Percentiles rank a stretch among this genome's conserved stretches.
Conservation (phyloP, 2,329 filamentous ascomycete species). For the Fonsecaea multimorphosa region DNA sequence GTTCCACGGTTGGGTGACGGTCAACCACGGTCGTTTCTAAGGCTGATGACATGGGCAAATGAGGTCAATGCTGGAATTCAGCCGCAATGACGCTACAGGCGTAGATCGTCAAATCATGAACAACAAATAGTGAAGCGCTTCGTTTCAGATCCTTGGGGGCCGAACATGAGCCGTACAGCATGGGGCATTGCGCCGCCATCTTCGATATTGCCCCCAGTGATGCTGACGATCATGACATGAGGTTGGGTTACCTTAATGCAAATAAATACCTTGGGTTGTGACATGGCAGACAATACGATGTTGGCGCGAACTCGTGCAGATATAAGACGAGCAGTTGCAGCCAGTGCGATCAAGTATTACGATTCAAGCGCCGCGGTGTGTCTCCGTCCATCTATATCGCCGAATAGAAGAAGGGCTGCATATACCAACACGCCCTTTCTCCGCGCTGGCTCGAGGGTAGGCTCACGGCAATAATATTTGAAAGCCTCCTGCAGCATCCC, state of each 20-base stretch:
- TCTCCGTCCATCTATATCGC: neutral
- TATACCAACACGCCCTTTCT: neutral
- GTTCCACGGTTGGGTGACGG: no score
- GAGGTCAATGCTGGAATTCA: slow-evolving; percentile 2
- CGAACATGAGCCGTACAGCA: neutral
- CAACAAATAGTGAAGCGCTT: neutral
- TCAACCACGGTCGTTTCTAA: slow-evolving; percentile 3
- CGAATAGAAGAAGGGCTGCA: neutral
- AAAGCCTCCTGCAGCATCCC: neutral
- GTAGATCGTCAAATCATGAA: neutral
- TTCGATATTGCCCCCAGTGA: neutral
- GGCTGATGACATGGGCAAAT: slow-evolving; percentile 8
- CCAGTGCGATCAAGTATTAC: neutral
- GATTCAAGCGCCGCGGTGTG: slow-evolving; percentile 3
- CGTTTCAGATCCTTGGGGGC: neutral
- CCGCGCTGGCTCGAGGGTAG: neutral
- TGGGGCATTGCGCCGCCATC: neutral
- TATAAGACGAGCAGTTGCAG: neutral
- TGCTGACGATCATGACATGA: slow-evolving; percentile 13
- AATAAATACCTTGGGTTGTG: neutral
- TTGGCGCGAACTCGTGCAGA: neutral
- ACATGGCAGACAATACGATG: neutral
- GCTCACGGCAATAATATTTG: neutral
- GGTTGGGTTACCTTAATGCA: neutral
- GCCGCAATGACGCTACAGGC: slow-evolving; percentile 8